Conservation (phyloP, 31 red algal species). For the Asparagopsis taxiformis region DNA sequence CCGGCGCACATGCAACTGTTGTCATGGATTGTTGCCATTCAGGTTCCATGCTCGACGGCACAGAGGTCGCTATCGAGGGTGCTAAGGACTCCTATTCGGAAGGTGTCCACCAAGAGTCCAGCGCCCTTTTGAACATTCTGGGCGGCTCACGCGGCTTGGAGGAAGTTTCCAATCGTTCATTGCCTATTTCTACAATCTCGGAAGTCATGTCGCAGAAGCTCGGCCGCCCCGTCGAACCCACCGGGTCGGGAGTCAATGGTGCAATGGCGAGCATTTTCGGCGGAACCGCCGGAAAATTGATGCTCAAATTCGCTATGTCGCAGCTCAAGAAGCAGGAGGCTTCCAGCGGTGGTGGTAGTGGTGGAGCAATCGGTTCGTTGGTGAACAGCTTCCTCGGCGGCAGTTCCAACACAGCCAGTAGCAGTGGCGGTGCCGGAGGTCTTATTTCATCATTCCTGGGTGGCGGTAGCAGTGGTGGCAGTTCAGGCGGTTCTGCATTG, state of each 20-base stretch:
- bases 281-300: slow-evolving; percentile 69
- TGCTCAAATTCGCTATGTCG: slow-evolving; percentile 62
- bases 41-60: slow-evolving; percentile 78
- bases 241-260: slow-evolving; percentile 63
- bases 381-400: slow-evolving; percentile 26
- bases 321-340: slow-evolving; percentile 48
- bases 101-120: slow-evolving; percentile 33
- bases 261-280: slow-evolving; percentile 76
- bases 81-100: slow-evolving; percentile 48
- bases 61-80: slow-evolving; percentile 68
- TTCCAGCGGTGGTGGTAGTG: neutral
- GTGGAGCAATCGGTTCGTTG: slow-evolving; percentile 17
- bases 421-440: neutral
- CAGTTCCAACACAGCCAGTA: neutral
- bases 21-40: slow-evolving; percentile 86
- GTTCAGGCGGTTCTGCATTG: neutral
- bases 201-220: slow-evolving; percentile 59
- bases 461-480: neutral
- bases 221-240: slow-evolving; percentile 52
- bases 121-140: slow-evolving; percentile 39
- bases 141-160: slow-evolving; percentile 56
- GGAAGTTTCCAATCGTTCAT: slow-evolving; percentile 31
- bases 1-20: slow-evolving; percentile 61
- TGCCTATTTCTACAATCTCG: slow-evolving; percentile 60
- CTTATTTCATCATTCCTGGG: slow-evolving; percentile 4